Evolutionary conservation across 345 rosid species (phyloP), one percentile per base, ranked within the genome.

Genomic region (Ceriops tagal): DNA sequence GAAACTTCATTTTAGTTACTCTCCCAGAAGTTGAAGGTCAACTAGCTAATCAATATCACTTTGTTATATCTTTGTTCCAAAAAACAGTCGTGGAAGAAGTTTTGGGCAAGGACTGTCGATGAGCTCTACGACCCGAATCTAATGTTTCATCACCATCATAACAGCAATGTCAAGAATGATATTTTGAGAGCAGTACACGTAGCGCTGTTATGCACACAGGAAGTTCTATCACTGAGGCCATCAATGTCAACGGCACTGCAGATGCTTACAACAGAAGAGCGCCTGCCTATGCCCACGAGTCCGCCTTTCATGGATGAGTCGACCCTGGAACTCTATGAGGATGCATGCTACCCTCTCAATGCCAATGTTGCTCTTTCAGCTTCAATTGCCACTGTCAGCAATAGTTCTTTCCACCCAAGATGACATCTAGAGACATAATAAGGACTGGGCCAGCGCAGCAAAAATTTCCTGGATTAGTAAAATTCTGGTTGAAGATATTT

Each of bases 291-390:
- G 57, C 96, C 98, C 8, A 69, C 87, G 11, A 86, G 83, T 74
- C 98, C 98, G 34, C 96, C 98, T 13, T 93, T 93, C 70, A 83
- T 84, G 57, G 99, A 91, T 47, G 96, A 89, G 79, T 75, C 65
- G 73, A 87, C 93, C 31, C 84, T 95, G 99, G 93, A 92, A 76
- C 81, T 95, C 1, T 62, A 32, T 8, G 89, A 84, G 69, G 82
- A 83, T 32, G 73, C 68, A 30, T 19, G 66, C 53, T 49, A 47
- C 26, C 86, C 86, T 39, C 80, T 82, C 1, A 82, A 79, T 66
- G 68, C 83, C 1, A 82, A 79, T 66, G 68, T 82, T 35, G 88
- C 78, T 51, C 71, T 67, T 51, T 69, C 80, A 21, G 85, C 80
- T 28, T 93, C 98, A 26, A 62, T 84, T 28, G 96, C 96, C 34